Base-by-base conservation (phyloP, 1,284 basidiomycete species). In the Mycosarcoma mackinlayi region DNA sequence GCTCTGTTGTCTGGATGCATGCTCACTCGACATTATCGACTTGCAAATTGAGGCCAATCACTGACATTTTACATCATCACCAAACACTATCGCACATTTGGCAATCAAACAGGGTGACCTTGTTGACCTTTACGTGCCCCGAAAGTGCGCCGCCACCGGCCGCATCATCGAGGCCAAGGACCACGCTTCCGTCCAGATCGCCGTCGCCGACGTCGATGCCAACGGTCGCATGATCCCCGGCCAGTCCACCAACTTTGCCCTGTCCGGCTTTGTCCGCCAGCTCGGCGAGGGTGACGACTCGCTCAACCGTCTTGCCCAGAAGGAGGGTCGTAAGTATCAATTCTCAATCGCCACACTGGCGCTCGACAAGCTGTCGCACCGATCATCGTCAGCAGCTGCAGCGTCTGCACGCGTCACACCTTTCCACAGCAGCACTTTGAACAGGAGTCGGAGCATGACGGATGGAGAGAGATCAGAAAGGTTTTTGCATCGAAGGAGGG, bases 121-220 rank as follows among this genome's bases (percentile, higher is more conserved):
- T 85, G 95, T 98, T 84, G 95, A 98, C 88, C 93, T 98, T 86
- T 98, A 98, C 88, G 94, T 98, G 84, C 95, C 95, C 85, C 93
- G 95, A 88, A 98, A 98, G 87, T 98, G 96, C 71, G 81, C 81
- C 25, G 82, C 80, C 68, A 77, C 83, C 91, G 93, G 93, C 88
- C 92, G 93, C 78, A 88, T 97, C 83, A 97, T 97, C 85, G 95
- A 92, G 79, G 92, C 95, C 83, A 98, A 98, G 88, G 95, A 99
- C 86, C 93, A 98, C 85, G 94, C 95, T 42, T 97, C 94, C 42
- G 93, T 98, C 82, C 95, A 99, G 85, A 91, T 99, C 85, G 91
- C 89, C 85, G 88, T 99, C 78, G 92, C 88, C 73, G 95, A 98
- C 83, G 95, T 99, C 81, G 94, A 98, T 84, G 89, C 91, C 77